Evolutionary conservation across 2,329 filamentous ascomycete genomes (phyloP), one percentile per base, ranked within the genome.

Genomic region (Trichoderma brevicompactum): DNA sequence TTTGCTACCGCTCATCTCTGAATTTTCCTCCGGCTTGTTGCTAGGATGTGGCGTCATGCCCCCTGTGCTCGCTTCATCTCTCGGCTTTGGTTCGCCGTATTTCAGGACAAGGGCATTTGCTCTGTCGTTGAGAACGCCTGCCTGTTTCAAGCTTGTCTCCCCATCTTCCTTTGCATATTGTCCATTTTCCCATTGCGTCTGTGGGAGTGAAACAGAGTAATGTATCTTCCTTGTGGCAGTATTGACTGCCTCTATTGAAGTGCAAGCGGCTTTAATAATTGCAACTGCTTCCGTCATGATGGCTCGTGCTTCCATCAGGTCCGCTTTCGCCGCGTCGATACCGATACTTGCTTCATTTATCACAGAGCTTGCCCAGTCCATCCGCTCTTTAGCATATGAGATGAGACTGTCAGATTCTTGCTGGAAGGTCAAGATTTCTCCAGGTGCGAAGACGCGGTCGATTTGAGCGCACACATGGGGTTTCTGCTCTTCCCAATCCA

Each of bases 1-100:
- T 12, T 5, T 3, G 13, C 8, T 0, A 5, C 8, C 7, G 1
- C 32, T 17, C 8, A 0, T 28, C 19, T 43, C 8, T 1, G 6
- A 13, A 2, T 40, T 17, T 0, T 28, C 15, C 38, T 56, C 53
- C 1, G 40, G 8, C 1, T 56, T 2, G 23, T 6, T 28, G 4
- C 10, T 15, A 28, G 6, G 7, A 12, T 56, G 38, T 3, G 15
- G n/a, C 13, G n/a, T 10, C 15, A 7, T 4, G 5, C 32, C 38
- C 1, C 4, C 12, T 28, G 19, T 28, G 23, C 23, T 28, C 23
- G 5, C 23, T 28, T 28, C 38, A 34, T 56, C 1, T 0, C 1
- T 1, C 10, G 23, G 0, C 23, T 17, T 34, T 12, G 53, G 53
- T 43, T 6, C 40, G 9, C 53, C 19, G 2, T 56, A 56, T 8